phyloP scores from a whole-genome alignment of 169 alveolate genomes.

The Plasmodium inui region DNA sequence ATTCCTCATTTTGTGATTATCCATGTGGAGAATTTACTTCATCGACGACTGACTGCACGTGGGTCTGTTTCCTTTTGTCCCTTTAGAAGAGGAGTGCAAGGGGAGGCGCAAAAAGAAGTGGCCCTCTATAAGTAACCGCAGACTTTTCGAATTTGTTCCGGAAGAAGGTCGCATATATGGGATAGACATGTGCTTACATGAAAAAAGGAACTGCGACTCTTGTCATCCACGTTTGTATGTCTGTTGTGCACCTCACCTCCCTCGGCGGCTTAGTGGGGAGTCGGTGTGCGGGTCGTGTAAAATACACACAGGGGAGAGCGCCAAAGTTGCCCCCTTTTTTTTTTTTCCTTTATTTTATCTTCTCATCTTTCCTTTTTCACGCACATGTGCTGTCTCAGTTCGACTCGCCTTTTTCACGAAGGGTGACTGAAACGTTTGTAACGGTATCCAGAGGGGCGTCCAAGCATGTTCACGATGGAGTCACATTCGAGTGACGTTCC shows the following conservation, averaged over 20 bases:
- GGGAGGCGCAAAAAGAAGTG: neutral
- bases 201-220: neutral
- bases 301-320: neutral
- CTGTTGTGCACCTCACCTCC: neutral
- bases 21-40: neutral
- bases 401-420: neutral
- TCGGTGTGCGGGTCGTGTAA: neutral
- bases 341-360: neutral
- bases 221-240: neutral
- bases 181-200: neutral
- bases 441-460: neutral
- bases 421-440: neutral
- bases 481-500: neutral
- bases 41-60: neutral
- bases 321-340: neutral
- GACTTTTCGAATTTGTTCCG: neutral
- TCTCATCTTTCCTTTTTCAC: neutral
- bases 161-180: neutral
- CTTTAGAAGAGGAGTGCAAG: neutral
- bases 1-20: neutral
- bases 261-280: neutral
- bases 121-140: neutral
- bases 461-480: neutral
- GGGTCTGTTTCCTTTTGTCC: neutral
- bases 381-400: neutral